Conservation (phyloP, 2,329 filamentous ascomycete genomes). For the Fusarium sp. region DNA sequence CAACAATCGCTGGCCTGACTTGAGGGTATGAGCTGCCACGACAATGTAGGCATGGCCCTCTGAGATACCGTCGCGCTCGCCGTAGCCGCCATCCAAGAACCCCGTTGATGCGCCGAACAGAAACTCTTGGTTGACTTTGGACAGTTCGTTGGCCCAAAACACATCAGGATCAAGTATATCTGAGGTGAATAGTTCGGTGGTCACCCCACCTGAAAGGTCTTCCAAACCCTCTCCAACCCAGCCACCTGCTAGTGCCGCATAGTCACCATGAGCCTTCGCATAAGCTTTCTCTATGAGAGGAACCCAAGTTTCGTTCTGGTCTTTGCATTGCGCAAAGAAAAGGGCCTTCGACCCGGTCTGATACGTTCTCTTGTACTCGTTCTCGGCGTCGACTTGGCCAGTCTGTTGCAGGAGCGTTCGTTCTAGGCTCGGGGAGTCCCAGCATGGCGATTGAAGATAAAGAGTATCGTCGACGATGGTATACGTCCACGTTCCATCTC, state of each 20-base stretch:
- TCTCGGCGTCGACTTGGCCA: conserved; percentile 78
- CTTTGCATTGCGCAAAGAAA: conserved; percentile 81
- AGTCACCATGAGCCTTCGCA: conserved; percentile 86
- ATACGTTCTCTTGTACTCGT: conserved; percentile 77
- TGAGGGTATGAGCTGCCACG: conserved; percentile 68
- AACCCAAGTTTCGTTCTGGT: conserved; percentile 86
- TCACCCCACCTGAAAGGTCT: conserved; percentile 76
- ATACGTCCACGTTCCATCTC: conserved; percentile 92
- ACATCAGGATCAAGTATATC: conserved; percentile 83
- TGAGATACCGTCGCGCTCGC: conserved; percentile 69
- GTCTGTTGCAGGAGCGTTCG: conserved; percentile 80
- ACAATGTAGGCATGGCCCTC: conserved; percentile 72
- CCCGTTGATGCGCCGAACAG: conserved; percentile 79
- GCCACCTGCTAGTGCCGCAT: conserved; percentile 77
- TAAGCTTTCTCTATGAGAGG: conserved; percentile 86
- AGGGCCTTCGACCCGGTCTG: conserved; percentile 82
- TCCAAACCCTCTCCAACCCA: conserved; percentile 74
- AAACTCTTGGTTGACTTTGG: conserved; percentile 84
- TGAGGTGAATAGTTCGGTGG: conserved; percentile 74
- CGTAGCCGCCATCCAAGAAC: conserved; percentile 72
- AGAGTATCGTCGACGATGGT: conserved; percentile 93
- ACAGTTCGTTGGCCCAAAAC: conserved; percentile 86
- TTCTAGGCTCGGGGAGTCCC: conserved; percentile 82
- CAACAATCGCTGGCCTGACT: conserved; percentile 66
- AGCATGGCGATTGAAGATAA: conserved; percentile 84